These are phyloP conservation scores for Dictyostelium capitatum DNA, from an alignment of 78 protist genomes.

Conservation along the genomic window DNA sequence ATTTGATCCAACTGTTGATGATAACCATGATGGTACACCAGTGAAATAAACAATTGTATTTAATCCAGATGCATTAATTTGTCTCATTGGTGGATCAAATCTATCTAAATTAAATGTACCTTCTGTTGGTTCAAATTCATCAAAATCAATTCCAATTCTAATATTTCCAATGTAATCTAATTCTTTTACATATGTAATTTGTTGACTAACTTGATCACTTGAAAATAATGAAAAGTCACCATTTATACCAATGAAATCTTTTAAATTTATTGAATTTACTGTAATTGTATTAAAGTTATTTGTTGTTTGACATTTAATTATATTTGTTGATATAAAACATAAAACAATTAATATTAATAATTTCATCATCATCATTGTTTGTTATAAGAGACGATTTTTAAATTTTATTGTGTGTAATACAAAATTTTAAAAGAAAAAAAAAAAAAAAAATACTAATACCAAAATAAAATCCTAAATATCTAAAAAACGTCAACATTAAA, in stretches of 20 bases:
- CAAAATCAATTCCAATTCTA: conserved; percentile 10
- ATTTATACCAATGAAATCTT: not conserved
- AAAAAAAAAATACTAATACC: too few relatives aligned
- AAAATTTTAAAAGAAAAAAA: too few relatives aligned
- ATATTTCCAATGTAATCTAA: not conserved
- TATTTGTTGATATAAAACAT: too few relatives aligned
- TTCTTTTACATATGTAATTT: not conserved
- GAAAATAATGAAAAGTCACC: conserved; percentile 4
- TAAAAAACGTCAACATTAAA: too few relatives aligned
- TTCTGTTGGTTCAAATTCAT: not conserved
- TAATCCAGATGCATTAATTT: conserved; percentile 9
- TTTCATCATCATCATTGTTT: too few relatives aligned
- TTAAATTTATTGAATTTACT: not conserved
- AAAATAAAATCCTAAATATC: too few relatives aligned
- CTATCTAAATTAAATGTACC: not conserved
- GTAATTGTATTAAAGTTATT: too few relatives aligned
- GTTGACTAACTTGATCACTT: not conserved
- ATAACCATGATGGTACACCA: not conserved
- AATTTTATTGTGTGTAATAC: too few relatives aligned
- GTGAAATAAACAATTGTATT: conserved; percentile 17
- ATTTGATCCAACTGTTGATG: not conserved
- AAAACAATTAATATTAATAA: too few relatives aligned
- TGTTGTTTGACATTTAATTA: too few relatives aligned
- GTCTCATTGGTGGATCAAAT: conserved; percentile 11
- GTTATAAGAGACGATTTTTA: too few relatives aligned